A percentile compares a stretch with the other conserved stretches of the same genome.
Evolutionary conservation across 768 basidiomycete species (phyloP).

Genomic region (Coprinopsis sp.): DNA sequence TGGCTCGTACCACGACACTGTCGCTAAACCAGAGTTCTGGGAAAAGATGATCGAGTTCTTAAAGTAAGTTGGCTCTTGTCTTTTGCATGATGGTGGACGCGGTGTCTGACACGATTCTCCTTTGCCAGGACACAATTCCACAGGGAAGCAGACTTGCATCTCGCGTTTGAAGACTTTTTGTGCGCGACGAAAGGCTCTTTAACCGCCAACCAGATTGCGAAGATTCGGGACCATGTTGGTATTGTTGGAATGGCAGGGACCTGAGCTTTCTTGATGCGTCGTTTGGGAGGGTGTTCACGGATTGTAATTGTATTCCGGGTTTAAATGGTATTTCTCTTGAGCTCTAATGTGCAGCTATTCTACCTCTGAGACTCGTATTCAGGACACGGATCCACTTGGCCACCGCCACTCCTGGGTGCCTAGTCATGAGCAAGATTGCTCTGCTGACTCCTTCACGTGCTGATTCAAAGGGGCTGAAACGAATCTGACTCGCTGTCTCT

Average conservation of each 20-base stretch:
- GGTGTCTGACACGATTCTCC: not conserved
- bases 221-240: slow-evolving; percentile 84
- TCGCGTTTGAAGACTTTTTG: slow-evolving; percentile 85
- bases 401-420: no score
- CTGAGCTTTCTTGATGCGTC: slow-evolving; percentile 23
- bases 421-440: no score
- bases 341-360: no score
- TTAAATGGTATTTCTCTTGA: no score
- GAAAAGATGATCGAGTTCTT: slow-evolving; percentile 60
- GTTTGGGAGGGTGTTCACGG: no score
- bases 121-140: slow-evolving; percentile 54
- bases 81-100: not conserved
- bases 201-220: slow-evolving; percentile 83
- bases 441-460: no score
- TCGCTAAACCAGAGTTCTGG: slow-evolving; percentile 85
- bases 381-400: no score
- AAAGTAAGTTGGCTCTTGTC: slow-evolving; percentile 33
- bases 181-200: slow-evolving; percentile 75
- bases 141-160: slow-evolving; percentile 56
- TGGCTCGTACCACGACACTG: slow-evolving; percentile 53
- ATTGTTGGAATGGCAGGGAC: slow-evolving; percentile 86
- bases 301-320: no score
- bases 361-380: no score
- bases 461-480: no score
- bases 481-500: no score